Evolutionary conservation across 2,329 filamentous ascomycete genomes (phyloP), one percentile per base, ranked within the genome.

Genomic region (Colletotrichum sp.): DNA sequence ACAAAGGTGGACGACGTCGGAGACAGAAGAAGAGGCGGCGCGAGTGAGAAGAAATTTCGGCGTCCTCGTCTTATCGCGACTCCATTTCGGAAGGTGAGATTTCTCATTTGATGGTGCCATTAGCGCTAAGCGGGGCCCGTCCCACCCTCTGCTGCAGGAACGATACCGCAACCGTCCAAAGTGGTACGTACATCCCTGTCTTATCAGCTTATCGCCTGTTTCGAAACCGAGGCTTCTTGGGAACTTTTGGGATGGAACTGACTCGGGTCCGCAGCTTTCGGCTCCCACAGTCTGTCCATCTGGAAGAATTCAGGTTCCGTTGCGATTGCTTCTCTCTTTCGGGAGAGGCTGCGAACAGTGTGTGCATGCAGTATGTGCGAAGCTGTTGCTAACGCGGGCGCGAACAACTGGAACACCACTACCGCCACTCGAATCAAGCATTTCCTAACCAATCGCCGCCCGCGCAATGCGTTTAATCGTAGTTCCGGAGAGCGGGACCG

Each of bases 81-180:
- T 57, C 38, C 54, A 61, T 66, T 33, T n/a, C 36, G 63, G 47
- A 72, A 74, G 72, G 72, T 72, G 62, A 71, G 72, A 72, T 72
- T 74, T 67, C 68, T 63, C 57, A 72, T 72, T 74, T 27, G 57
- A 74, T 72, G 72, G 36, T 74, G 72, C 72, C 57, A 74, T 74
- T 29, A 21, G 57, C 68, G 72, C 57, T 29, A 72, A 63, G 72
- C 72, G 72, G 68, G 66, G 71, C 61, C n/a, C 15, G 62, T 15
- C 70, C 72, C 72, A 74, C 72, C 43, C 24, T 55, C 12, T 11
- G 43, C 62, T 58, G 61, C 58, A 43, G 51, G 58, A 43, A 31
- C 59, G 58, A 63, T 69, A 34, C 65, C 34, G 65, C 33, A 64
- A 51, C 9, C 24, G 61, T 31, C 61, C 24, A 51, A 27, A 64